These are phyloP conservation scores for Cytauxzoon felis DNA, from an alignment of 169 alveolate genomes.

Conservation along the genomic window DNA sequence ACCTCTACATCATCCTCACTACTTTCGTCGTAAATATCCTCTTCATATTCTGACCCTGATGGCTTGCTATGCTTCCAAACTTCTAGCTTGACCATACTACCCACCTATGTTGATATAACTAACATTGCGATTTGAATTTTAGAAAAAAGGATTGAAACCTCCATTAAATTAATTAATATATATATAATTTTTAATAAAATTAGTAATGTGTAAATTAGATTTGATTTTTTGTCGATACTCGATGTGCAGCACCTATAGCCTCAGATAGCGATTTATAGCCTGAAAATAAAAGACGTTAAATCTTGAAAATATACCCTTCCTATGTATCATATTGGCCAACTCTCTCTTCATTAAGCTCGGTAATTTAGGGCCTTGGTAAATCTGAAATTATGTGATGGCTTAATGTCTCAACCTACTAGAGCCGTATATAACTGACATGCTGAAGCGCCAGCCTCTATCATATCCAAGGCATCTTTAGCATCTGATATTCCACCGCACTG, in stretches of 20 bases:
- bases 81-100: not conserved
- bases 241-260: constrained; percentile 57
- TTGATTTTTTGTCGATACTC: no score
- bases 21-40: no score
- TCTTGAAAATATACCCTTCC: constrained; percentile 8
- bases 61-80: not conserved
- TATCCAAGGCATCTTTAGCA: constrained; percentile 78
- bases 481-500: constrained; percentile 83
- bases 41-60: not conserved
- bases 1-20: not conserved
- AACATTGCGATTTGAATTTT: no score
- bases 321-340: constrained; percentile 24
- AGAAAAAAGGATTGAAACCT: no score
- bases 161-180: no score
- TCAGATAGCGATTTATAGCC: constrained; percentile 42
- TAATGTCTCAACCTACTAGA: constrained; percentile 40
- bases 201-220: no score
- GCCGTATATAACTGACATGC: constrained; percentile 77
- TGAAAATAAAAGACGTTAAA: not conserved
- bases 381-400: not conserved
- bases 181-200: no score
- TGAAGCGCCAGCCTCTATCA: constrained; percentile 85
- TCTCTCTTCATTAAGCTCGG: constrained; percentile 56
- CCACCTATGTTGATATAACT: no score
- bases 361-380: constrained; percentile 54